Evolutionary conservation across 768 basidiomycete genomes (phyloP).

Genomic region (Porphyrellus cyaneotinctus): DNA sequence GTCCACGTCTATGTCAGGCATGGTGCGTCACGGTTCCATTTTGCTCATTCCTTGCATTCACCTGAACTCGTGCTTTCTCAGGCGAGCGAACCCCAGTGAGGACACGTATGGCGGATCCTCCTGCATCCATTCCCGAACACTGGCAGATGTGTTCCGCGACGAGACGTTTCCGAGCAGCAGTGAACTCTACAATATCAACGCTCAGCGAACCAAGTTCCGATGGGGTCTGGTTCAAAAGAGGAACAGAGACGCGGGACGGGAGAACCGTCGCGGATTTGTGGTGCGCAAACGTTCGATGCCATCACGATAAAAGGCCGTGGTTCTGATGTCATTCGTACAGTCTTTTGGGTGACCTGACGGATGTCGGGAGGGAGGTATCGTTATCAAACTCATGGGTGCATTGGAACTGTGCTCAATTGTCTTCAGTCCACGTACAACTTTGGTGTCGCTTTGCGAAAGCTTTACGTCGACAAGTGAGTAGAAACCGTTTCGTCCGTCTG

Average conservation of each 20-base stretch:
- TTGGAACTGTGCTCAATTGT: background rate
- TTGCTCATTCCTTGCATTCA: background rate
- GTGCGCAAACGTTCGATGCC: constrained; percentile 35
- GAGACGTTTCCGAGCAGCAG: constrained; percentile 45
- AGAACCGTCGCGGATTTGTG: constrained; percentile 54
- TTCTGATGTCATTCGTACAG: constrained; percentile 32
- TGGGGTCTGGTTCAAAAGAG: constrained; percentile 38
- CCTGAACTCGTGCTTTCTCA: constrained; percentile 24
- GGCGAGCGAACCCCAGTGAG: constrained; percentile 80
- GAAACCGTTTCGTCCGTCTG: background rate
- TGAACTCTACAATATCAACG: constrained; percentile 26
- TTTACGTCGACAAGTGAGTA: constrained; percentile 64
- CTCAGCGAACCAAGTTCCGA: constrained; percentile 13
- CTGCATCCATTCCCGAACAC: constrained; percentile 61
- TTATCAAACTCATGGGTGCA: background rate
- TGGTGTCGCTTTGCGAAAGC: constrained; percentile 52
- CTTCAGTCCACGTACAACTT: constrained; percentile 61
- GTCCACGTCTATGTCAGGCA: constrained; percentile 75
- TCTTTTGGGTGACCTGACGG: constrained; percentile 48
- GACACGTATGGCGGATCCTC: constrained; percentile 54
- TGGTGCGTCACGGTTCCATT: constrained; percentile 41
- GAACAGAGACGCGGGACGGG: constrained; percentile 59
- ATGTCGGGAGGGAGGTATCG: constrained; percentile 61
- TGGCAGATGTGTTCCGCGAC: constrained; percentile 65
- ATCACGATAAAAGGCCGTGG: background rate